Evolutionary conservation across 331 rosid genomes (phyloP).

Genomic region (Telfairia occidentalis): DNA sequence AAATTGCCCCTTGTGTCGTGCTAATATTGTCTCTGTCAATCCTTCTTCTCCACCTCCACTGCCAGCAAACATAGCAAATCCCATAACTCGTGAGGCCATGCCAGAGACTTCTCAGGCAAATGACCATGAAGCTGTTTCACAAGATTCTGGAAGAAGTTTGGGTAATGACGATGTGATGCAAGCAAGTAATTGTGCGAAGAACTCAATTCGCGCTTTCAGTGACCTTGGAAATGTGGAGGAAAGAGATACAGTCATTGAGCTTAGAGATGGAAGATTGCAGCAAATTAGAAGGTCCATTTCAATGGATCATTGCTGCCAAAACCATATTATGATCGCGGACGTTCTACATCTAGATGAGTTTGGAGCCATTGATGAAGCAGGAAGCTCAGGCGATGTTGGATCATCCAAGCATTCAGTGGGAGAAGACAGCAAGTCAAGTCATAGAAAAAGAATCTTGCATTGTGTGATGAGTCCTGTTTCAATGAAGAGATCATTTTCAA

Average conservation of each 20-base stretch:
- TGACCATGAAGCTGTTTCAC: constrained; percentile 14
- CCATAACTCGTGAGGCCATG: neutral
- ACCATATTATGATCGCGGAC: constrained; percentile 32
- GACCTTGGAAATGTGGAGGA: constrained; percentile 50
- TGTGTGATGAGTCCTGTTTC: constrained; percentile 37
- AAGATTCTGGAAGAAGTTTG: constrained; percentile 20
- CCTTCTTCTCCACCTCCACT: constrained; percentile 13
- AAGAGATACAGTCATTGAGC: constrained; percentile 49
- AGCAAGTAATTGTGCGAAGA: neutral
- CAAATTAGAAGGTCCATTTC: constrained; percentile 58
- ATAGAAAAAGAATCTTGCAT: constrained; percentile 13
- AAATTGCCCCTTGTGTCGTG: constrained; percentile 63
- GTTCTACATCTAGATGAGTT: constrained; percentile 35
- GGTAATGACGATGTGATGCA: constrained; percentile 22
- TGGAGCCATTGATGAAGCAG: constrained; percentile 25
- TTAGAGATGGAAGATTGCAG: constrained; percentile 41
- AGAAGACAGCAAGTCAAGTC: constrained; percentile 22
- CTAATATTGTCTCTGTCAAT: constrained; percentile 20
- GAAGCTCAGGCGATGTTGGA: constrained; percentile 27
- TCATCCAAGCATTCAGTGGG: constrained; percentile 39
- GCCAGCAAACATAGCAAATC: neutral
- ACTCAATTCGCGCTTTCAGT: constrained; percentile 36
- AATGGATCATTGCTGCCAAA: constrained; percentile 55
- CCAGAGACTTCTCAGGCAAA: constrained; percentile 21
- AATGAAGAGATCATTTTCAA: constrained; percentile 35